A percentile compares a stretch with the other conserved stretches of the same genome.
Evolutionary conservation across 306 rosid genomes (phyloP).

Genomic region (Vachellia collinsii): DNA sequence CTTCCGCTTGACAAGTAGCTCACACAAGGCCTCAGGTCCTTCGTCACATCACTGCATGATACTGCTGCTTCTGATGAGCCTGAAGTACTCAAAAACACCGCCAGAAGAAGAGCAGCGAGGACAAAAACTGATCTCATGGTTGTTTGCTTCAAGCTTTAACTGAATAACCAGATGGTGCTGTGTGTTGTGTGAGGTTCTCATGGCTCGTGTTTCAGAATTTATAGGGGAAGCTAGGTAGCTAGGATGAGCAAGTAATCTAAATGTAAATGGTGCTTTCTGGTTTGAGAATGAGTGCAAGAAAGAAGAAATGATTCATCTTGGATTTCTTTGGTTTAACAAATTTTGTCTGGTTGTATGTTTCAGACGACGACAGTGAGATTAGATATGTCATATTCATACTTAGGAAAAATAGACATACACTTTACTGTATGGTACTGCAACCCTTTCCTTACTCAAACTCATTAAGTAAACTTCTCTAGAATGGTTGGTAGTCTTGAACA

Average conservation of each 20-base stretch:
- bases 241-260: constrained; percentile 31
- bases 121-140: constrained; percentile 41
- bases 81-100: neutral
- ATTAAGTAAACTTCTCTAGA: neutral
- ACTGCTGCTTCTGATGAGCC: constrained; percentile 58
- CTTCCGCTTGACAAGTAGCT: constrained; percentile 70
- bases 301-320: constrained; percentile 21
- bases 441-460: neutral
- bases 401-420: neutral
- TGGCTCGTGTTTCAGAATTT: constrained; percentile 26
- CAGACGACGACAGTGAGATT: neutral
- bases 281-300: constrained; percentile 44
- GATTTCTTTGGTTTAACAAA: neutral
- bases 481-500: neutral
- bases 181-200: neutral
- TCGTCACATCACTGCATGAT: constrained; percentile 61
- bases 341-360: constrained; percentile 26
- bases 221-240: constrained; percentile 30
- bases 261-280: neutral
- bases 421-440: too few relatives aligned
- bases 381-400: neutral
- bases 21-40: constrained; percentile 64
- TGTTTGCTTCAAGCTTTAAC: neutral
- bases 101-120: neutral
- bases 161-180: neutral